Evolutionary conservation across 352 stramenopile species (phyloP).

Genomic region (Pythium brassicae): DNA sequence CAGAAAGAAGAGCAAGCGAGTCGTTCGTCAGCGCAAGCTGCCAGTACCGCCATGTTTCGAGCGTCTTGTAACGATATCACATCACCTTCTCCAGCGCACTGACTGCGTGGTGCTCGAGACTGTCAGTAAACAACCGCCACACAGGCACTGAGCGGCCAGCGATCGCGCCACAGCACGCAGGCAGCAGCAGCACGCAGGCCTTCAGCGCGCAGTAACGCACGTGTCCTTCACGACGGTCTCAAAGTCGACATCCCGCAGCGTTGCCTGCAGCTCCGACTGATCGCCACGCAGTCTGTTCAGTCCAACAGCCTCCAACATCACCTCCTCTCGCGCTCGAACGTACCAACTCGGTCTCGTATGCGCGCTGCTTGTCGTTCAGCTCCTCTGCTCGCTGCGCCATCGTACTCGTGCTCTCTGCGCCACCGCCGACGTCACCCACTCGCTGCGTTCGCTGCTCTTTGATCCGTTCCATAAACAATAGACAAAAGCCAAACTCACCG

Average conservation of each 20-base stretch:
- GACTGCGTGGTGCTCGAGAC: constrained; percentile 32
- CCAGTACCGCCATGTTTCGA: background rate
- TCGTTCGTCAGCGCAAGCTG: background rate
- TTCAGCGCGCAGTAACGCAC: background rate
- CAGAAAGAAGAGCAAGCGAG: background rate
- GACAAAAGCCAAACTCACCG: constrained; percentile 12
- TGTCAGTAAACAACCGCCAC: background rate
- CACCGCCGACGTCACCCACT: background rate
- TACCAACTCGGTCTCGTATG: constrained; percentile 32
- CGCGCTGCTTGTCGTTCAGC: constrained; percentile 23
- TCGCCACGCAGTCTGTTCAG: background rate
- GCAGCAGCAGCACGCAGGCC: background rate
- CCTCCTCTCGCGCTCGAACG: background rate
- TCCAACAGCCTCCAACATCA: no score
- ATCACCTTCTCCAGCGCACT: constrained; percentile 20
- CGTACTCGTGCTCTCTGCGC: constrained; percentile 32
- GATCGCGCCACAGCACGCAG: background rate
- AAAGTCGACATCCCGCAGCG: constrained; percentile 22
- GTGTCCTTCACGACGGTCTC: constrained; percentile 5
- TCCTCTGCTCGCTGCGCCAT: constrained; percentile 41
- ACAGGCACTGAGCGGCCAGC: background rate
- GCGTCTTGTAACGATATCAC: background rate
- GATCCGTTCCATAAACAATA: background rate
- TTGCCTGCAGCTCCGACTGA: constrained; percentile 16
- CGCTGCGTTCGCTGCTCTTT: background rate